Base-by-base conservation (phyloP, 148 eudicot species). In the Vaccinium corymbosum region DNA sequence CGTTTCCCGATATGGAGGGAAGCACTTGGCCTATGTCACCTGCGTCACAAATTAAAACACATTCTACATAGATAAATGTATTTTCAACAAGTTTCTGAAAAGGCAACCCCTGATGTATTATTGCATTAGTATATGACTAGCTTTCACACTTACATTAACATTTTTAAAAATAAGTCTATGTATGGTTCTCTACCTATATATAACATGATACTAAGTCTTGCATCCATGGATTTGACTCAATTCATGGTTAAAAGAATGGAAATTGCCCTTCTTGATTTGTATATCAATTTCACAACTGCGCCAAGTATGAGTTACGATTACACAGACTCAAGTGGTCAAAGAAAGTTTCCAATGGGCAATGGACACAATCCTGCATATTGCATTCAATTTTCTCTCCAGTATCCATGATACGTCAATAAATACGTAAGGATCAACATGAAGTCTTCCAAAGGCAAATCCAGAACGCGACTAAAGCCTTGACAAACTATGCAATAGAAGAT, bases 361-460 rank as follows among this genome's bases (percentile, higher is more conserved):
- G 49, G 56, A 56, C 56, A 74, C 25, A 75, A 64, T 56, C 56
- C 66, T n/a, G n/a, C 17, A 42, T 52, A 76, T 14, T 16, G 71
- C 85, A 75, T 76, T 22, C 42, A 83, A 61, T 32, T 57, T 46
- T 57, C 13, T 83, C 57, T 82, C 70, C 27, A 57, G 32, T 83
- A 53, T 82, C 70, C 17, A 75, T 62, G 29, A 80, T 51, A 48
- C 52, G 42, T 17, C 51, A 82, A 19, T n/a, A 16, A 68, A 61
- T 70, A 75, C 49, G 16, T 0, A n/a, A 66, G 15, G 38, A 49
- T 53, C 80, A 64, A 57, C 19, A 29, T 42, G 51, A 84, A 49
- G 25, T 70, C 51, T 16, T 35, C 27, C 72, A 80, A 79, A 52
- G 56, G 64, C 27, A 68, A 62, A 78, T 48, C 29, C 16, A 50